phyloP scores from a whole-genome alignment of 176 grass and related monocot species.

The Ananas comosus region DNA sequence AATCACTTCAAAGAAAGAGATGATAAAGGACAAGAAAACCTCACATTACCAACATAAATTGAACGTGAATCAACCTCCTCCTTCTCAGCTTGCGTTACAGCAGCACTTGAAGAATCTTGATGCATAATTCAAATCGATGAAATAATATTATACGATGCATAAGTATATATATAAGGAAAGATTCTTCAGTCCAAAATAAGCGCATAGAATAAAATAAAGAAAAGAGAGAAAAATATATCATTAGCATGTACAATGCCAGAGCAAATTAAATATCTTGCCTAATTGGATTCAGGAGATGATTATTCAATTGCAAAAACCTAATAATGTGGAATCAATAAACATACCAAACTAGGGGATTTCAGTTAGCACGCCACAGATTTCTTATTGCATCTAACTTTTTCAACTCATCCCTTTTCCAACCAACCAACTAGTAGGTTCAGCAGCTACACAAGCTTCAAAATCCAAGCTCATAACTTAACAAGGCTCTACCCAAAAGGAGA shows the following conservation, averaged over 20 bases:
- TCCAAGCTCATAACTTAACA: too few species aligned
- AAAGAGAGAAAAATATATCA: neutral
- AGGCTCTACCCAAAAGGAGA: too few species aligned
- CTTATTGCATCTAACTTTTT: neutral
- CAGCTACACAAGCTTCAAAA: too few species aligned
- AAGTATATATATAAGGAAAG: neutral
- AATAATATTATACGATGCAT: neutral
- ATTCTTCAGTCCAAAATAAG: neutral
- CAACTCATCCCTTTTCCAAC: neutral
- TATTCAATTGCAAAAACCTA: too few species aligned
- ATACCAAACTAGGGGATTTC: too few species aligned
- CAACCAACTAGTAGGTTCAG: neutral
- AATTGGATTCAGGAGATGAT: too few species aligned
- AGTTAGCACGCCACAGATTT: neutral
- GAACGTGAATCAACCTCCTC: constrained; percentile 75
- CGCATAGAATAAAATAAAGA: neutral
- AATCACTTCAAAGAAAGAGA: neutral
- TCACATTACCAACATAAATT: constrained; percentile 80
- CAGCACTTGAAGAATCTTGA: constrained; percentile 19
- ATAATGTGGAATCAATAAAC: too few species aligned
- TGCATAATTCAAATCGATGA: constrained; percentile 12
- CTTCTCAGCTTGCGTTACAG: constrained; percentile 29
- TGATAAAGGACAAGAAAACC: constrained; percentile 30
- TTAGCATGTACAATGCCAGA: neutral
- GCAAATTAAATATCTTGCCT: too few species aligned